phyloP scores from a whole-genome alignment of 176 grass and related monocot species.

The Triticum aestivum region IWGSC_CS_RefSeq_v2.1 NC_057813.1:588920985-588921484 shows the following conservation, averaged over 20 bases:
- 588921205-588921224: slow-evolving; percentile 78
- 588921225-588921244: slow-evolving; percentile 60
- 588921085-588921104: not conserved
- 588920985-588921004: slow-evolving; percentile 91
- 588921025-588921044: not conserved
- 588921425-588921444: not conserved
- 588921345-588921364: slow-evolving; percentile 71
- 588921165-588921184: slow-evolving; percentile 94
- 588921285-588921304: slow-evolving; percentile 89
- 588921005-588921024: not conserved
- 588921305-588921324: slow-evolving; percentile 94
- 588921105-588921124: not conserved
- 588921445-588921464: not conserved
- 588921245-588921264: slow-evolving; percentile 74
- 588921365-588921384: slow-evolving; percentile 3
- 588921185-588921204: slow-evolving; percentile 88
- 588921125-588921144: not conserved
- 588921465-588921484: not conserved
- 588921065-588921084: not conserved
- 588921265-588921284: slow-evolving; percentile 90
- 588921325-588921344: slow-evolving; percentile 88
- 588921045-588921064: not conserved
- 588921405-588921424: not conserved
- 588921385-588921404: not conserved
- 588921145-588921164: slow-evolving; percentile 25